Conservation (phyloP, 495 filamentous ascomycete genomes). For the Penicillium crystallinum region DNA sequence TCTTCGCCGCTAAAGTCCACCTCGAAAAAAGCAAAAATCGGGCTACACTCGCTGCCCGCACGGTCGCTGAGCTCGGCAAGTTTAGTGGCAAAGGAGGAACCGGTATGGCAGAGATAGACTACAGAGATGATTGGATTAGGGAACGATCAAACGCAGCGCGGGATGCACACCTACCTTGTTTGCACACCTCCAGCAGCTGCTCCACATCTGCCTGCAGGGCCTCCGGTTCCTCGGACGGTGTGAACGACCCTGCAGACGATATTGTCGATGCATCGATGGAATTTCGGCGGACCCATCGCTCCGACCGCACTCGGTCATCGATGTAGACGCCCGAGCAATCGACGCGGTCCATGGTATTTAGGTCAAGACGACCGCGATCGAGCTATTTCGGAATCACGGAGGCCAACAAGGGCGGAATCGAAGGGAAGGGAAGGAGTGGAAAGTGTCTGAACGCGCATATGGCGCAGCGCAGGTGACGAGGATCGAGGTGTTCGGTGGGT, state of each 20-base stretch:
- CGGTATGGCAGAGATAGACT: constrained; percentile 73
- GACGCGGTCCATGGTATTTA: constrained; percentile 52
- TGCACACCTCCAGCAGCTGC: constrained; percentile 46
- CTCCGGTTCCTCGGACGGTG: constrained; percentile 43
- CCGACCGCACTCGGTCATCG: constrained; percentile 63
- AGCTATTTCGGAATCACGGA: constrained; percentile 11
- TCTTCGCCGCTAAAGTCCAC: constrained; percentile 42
- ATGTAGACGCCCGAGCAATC: constrained; percentile 80
- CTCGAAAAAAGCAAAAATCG: constrained; percentile 73
- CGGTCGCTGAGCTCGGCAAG: constrained; percentile 62
- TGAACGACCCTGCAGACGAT: constrained; percentile 22
- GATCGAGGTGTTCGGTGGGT: constrained; percentile 1
- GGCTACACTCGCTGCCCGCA: constrained; percentile 56
- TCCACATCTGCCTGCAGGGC: constrained; percentile 47
- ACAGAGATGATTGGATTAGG: constrained; percentile 2
- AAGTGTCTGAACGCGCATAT: constrained; percentile 17
- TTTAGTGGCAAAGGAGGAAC: constrained; percentile 63
- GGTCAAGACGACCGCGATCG: constrained; percentile 5
- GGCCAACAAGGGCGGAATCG: constrained; percentile 4
- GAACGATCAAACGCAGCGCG: neutral
- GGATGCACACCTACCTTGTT: constrained; percentile 43
- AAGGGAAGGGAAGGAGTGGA: constrained; percentile 12
- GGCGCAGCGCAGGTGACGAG: constrained; percentile 14
- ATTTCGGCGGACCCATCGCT: constrained; percentile 51
- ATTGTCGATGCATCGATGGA: constrained; percentile 27